Evolutionary conservation across 2,329 filamentous ascomycete species (phyloP), one percentile per base, ranked within the genome.

Genomic region (Fusarium staphyleae): DNA sequence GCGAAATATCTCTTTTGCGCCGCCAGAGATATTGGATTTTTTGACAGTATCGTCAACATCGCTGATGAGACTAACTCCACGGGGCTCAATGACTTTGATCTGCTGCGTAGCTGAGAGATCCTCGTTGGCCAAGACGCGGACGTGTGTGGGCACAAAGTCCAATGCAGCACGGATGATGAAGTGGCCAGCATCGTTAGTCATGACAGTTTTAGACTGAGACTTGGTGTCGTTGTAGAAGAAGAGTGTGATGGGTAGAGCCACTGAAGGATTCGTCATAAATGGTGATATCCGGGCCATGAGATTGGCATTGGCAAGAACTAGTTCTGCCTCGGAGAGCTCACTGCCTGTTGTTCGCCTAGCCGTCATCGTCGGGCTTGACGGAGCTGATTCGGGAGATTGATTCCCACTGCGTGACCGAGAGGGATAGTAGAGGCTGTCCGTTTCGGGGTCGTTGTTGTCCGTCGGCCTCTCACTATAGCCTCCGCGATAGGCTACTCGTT

Each of bases 21-120:
- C 95, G 45, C 84, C 84, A 2, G 86, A 84, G 61, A 99, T 97
- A 50, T 93, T 96, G 15, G 95, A 97, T 66, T 92, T 89, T 72
- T 99, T 99, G 70, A 99, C 88, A 0, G 95, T 99, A 73, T 99
- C 95, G 69, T 99, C 95, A 59, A 99, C 95, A 70, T 99, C 95
- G 70, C 91, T 98, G 71, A 99, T 98, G 52, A 99, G 70, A 72
- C 93, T 98, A 57, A 99, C 84, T 33, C 95, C 95, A 16, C 78
- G 79, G 0, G 89, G 84, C 52, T 93, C 88, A 4, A 89, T 92
- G 43, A 98, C 78, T 33, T 85, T 81, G 36, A 99, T 82, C 48
- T 90, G 83, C 59, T 95, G 89, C 2, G 88, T 91, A 0, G 87
- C 87, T 13, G 93, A 96, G 3, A 99, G 79, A 52, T 87, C 83